phyloP scores from a whole-genome alignment of 306 rosid genomes.

The Begonia loranthoides region DNA sequence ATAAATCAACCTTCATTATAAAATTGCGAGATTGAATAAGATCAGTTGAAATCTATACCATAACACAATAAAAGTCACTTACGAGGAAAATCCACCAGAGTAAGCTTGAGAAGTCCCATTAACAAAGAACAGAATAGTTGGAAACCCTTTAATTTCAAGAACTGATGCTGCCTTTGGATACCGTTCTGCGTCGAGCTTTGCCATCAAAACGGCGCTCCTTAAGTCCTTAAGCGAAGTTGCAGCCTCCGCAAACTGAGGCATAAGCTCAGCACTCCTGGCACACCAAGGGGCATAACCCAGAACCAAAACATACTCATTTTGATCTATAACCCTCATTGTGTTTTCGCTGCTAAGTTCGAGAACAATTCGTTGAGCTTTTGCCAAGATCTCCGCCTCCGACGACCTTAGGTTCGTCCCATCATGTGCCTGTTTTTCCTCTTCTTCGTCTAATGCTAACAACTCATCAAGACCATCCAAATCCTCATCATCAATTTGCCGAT shows the following conservation, averaged over 20 bases:
- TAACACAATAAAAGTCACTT: constrained; percentile 11
- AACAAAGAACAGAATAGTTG: constrained; percentile 73
- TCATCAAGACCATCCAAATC: constrained; percentile 53
- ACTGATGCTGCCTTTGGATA: constrained; percentile 56
- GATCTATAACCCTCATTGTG: constrained; percentile 46
- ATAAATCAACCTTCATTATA: not conserved
- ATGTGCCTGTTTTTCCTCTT: constrained; percentile 31
- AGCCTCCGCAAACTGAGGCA: constrained; percentile 95
- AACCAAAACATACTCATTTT: constrained; percentile 62
- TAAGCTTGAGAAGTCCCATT: constrained; percentile 73
- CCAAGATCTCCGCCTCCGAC: constrained; percentile 67
- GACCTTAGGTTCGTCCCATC: constrained; percentile 25
- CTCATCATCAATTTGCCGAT: constrained; percentile 23
- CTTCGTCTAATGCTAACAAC: constrained; percentile 69
- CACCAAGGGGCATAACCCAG: constrained; percentile 97
- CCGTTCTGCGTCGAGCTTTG: constrained; percentile 84
- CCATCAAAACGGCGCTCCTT: constrained; percentile 56
- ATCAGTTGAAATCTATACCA: not conserved
- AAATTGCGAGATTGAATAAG: constrained; percentile 4
- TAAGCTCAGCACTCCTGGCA: constrained; percentile 83
- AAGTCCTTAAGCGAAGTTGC: constrained; percentile 63
- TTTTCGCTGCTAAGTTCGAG: constrained; percentile 64
- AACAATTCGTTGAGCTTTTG: constrained; percentile 85
- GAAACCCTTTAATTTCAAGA: constrained; percentile 76
- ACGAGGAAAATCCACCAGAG: constrained; percentile 89